Percentiles rank a stretch among this genome's conserved stretches.
phyloP scores from a whole-genome alignment of 78 protist species.

The Blattamonas nauphoetae region DNA sequence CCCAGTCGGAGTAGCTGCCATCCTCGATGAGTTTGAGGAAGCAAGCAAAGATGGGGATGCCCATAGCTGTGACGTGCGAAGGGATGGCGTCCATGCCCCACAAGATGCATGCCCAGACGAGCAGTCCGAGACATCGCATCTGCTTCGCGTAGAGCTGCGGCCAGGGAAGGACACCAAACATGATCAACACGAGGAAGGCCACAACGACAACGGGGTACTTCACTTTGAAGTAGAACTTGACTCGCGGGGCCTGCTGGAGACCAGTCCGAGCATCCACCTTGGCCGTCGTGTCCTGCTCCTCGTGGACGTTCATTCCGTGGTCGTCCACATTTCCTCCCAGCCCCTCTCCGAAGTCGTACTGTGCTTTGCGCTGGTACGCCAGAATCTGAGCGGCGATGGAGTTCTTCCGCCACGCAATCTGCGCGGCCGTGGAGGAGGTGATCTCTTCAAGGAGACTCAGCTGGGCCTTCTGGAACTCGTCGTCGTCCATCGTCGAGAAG shows the following conservation, averaged over 20 bases:
- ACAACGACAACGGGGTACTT: background rate
- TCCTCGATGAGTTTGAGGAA: background rate
- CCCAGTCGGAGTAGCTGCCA: background rate
- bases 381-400: background rate
- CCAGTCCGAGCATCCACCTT: background rate
- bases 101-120: background rate
- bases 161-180: conserved; percentile 3
- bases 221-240: background rate
- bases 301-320: background rate
- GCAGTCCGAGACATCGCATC: conserved; percentile 7
- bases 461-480: no score
- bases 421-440: background rate
- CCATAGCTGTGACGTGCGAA: background rate
- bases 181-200: background rate
- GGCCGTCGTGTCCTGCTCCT: background rate
- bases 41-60: background rate
- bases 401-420: background rate
- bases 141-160: background rate
- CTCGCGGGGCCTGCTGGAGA: no score
- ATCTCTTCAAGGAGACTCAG: background rate
- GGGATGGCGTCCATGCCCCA: conserved; percentile 3
- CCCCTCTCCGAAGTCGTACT: background rate
- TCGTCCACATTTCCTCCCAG: background rate
- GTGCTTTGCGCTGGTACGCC: background rate
- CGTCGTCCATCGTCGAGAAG: no score